phyloP scores from a whole-genome alignment of 1,284 basidiomycete species.

The Grifola frondosa region DNA sequence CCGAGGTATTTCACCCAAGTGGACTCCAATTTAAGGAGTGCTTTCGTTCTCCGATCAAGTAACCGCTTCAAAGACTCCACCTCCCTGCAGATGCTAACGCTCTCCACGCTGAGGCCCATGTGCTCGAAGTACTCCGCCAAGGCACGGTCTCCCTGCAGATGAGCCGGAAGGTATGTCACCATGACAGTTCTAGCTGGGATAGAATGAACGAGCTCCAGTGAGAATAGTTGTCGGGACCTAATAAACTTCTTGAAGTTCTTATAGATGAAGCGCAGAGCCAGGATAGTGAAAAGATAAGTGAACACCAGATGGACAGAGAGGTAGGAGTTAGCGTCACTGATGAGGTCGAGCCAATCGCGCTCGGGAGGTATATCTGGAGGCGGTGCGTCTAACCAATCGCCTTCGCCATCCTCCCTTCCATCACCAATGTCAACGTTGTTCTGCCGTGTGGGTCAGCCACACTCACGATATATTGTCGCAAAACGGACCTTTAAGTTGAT shows the following conservation, averaged over 20 bases:
- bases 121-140: constrained; percentile 94
- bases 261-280: constrained; percentile 85
- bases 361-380: constrained; percentile 31
- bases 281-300: constrained; percentile 88
- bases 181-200: constrained; percentile 93
- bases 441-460: constrained; percentile 34
- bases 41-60: constrained; percentile 76
- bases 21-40: constrained; percentile 75
- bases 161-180: constrained; percentile 78
- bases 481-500: constrained; percentile 78
- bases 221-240: constrained; percentile 90
- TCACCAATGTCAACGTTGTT: constrained; percentile 72
- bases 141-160: constrained; percentile 81
- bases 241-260: constrained; percentile 90
- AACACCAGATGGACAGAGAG: constrained; percentile 88
- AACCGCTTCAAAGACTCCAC: constrained; percentile 73
- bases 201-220: constrained; percentile 90
- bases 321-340: constrained; percentile 84
- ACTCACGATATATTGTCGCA: neutral
- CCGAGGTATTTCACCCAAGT: constrained; percentile 92
- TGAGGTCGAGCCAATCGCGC: constrained; percentile 78
- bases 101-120: constrained; percentile 80
- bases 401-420: constrained; percentile 51
- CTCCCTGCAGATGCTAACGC: constrained; percentile 86
- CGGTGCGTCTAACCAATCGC: constrained; percentile 17